Evolutionary conservation across 106 monocot genomes (phyloP).

Genomic region (Xerophyta viscosa): DNA sequence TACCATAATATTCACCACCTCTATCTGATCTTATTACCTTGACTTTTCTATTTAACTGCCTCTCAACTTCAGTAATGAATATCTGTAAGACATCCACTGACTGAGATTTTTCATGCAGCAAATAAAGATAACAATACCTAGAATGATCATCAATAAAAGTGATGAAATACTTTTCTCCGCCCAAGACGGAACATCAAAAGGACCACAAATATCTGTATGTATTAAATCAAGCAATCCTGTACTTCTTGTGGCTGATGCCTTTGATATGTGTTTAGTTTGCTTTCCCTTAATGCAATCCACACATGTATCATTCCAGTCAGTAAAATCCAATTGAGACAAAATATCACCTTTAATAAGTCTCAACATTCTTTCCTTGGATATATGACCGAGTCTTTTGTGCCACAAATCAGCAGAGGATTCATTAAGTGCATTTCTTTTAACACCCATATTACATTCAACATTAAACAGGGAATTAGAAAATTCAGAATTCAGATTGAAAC

Average conservation of each 20-base stretch:
- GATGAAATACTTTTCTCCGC: conserved; percentile 7
- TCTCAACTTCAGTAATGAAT: not conserved
- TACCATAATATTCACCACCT: conserved; percentile 8
- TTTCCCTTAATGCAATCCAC: conserved; percentile 11
- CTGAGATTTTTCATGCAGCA: conserved; percentile 6
- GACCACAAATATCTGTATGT: conserved; percentile 12
- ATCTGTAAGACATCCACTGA: not conserved
- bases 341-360: conserved; percentile 2
- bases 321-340: conserved; percentile 3
- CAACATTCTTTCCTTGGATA: not conserved
- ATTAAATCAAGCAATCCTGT: not conserved
- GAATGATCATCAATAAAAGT: conserved; percentile 9
- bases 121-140: not conserved
- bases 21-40: conserved; percentile 5
- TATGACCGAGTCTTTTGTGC: conserved; percentile 6
- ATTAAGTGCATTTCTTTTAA: not conserved
- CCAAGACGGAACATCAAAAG: not conserved
- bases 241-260: not conserved
- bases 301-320: conserved; percentile 1
- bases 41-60: not conserved
- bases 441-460: conserved; percentile 5
- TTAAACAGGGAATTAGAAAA: too few species aligned
- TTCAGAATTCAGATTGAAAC: too few species aligned
- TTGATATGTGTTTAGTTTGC: conserved; percentile 5
- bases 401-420: not conserved